Percentiles rank a stretch among this genome's conserved stretches.
These are phyloP conservation scores for Nannochloris sp. DNA, from an alignment of 139 green algal genomes.

Conservation along the genomic window DNA sequence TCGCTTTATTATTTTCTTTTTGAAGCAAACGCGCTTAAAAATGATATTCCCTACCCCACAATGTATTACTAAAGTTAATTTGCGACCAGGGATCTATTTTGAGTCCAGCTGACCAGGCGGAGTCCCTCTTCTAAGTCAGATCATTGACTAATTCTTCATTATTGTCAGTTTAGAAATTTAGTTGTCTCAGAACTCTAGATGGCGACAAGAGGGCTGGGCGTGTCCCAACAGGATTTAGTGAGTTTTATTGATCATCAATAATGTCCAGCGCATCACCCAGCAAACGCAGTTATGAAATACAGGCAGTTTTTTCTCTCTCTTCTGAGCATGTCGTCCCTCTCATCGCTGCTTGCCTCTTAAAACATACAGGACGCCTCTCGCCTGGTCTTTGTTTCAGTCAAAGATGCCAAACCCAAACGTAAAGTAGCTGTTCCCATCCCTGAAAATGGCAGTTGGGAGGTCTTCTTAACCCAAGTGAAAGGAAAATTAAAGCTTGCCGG, in stretches of 20 bases:
- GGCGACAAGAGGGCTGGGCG: slow-evolving; percentile 13
- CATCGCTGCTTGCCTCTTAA: not conserved
- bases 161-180: too few species aligned
- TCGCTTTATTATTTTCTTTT: too few species aligned
- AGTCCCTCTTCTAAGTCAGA: too few species aligned
- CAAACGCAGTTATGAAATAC: not conserved
- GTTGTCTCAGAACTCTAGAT: too few species aligned
- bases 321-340: not conserved
- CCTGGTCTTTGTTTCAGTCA: slow-evolving; percentile 75
- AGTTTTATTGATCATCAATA: not conserved
- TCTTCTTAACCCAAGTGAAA: slow-evolving; percentile 59
- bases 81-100: too few species aligned
- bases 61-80: too few species aligned
- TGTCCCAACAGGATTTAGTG: slow-evolving; percentile 22
- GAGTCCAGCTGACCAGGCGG: too few species aligned
- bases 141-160: too few species aligned
- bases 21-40: too few species aligned
- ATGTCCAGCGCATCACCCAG: not conserved
- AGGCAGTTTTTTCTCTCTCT: not conserved
- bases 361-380: slow-evolving; percentile 58
- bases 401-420: slow-evolving; percentile 61
- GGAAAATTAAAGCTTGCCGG: slow-evolving; percentile 62
- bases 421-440: slow-evolving; percentile 78
- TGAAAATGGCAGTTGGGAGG: slow-evolving; percentile 58
- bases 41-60: too few species aligned